Evolutionary conservation across 2,329 filamentous ascomycete genomes (phyloP), one percentile per base, ranked within the genome.

Genomic region (Gliomastix tumulicola): DNA sequence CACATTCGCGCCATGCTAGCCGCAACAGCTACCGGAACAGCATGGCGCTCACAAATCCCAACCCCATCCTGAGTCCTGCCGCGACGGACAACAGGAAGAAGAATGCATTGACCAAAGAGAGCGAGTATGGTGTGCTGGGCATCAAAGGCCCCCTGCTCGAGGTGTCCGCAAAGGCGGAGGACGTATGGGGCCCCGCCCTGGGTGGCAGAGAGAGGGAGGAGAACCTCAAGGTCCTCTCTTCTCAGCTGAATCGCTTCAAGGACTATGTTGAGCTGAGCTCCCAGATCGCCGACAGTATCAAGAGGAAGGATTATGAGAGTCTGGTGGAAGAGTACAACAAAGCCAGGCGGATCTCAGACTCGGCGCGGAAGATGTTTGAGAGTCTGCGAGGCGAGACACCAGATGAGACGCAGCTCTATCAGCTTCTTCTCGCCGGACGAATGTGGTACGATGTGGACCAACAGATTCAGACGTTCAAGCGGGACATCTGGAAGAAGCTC

Each of bases 371-470:
- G 37, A 69, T 94, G 28, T 80, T 82, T 4, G 74, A 78, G 37
- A 60, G 64, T 25, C 50, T 74, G 4, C 65, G 69, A 27, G 67
- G 68, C 28, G 64, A 68, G 30, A 66, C 76, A 9, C 74, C 90
- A 8, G 80, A 76, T 11, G 89, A 97, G 50, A 68, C 77, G 16
- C 82, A 97, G 51, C 75, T 92, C 11, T 87, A 95, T 55, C 83
- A 88, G 42, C 82, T 98, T 41, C 68, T 98, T 32, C 74, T 95
- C 32, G 89, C 89, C 7, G 89, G 84, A 7, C 79, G 89, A 35
- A 94, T 98, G 83, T 98, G 92, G 92, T 75, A 85, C 44, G 89
- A 96, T 56, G 86, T 96, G 9, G 84, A 94, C 43, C 78, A 86
- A 32, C 90, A 96, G 50, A 80, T 96, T 16, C 80, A 89, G 44